These are phyloP conservation scores for Fraxinus xanthoxyloides DNA, from an alignment of 305 asterid genomes.

Conservation along the genomic window DNA sequence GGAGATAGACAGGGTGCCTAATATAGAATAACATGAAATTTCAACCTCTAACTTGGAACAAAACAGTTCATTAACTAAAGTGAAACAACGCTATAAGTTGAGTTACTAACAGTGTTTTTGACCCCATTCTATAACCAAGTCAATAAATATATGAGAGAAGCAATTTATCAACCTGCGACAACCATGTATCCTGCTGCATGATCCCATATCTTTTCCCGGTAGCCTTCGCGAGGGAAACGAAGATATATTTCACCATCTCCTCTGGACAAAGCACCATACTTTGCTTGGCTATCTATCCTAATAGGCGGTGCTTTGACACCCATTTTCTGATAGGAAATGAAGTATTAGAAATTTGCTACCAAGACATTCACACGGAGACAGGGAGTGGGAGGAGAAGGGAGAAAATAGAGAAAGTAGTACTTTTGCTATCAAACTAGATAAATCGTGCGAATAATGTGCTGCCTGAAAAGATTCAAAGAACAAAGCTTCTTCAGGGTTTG, in stretches of 20 bases:
- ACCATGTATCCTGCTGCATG: constrained; percentile 95
- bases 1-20: background rate
- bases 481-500: constrained; percentile 84
- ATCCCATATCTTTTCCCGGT: constrained; percentile 97
- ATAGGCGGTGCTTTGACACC: constrained; percentile 88
- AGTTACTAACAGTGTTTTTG: background rate
- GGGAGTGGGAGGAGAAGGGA: background rate
- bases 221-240: constrained; percentile 90
- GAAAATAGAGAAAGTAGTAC: constrained; percentile 29
- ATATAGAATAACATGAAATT: background rate
- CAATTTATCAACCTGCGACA: constrained; percentile 59
- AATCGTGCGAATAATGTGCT: constrained; percentile 69
- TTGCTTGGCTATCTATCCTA: constrained; percentile 95
- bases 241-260: constrained; percentile 97
- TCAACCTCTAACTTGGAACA: background rate
- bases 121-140: background rate
- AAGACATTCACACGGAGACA: constrained; percentile 2
- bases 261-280: constrained; percentile 93
- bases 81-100: background rate
- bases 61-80: background rate
- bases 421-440: constrained; percentile 75
- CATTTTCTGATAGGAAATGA: constrained; percentile 52
- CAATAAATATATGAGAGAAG: background rate
- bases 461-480: constrained; percentile 89
- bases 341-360: background rate